Evolutionary conservation across 768 basidiomycete species (phyloP), one percentile per base, ranked within the genome.

Genomic region (Xerocomellus amylosporus): DNA sequence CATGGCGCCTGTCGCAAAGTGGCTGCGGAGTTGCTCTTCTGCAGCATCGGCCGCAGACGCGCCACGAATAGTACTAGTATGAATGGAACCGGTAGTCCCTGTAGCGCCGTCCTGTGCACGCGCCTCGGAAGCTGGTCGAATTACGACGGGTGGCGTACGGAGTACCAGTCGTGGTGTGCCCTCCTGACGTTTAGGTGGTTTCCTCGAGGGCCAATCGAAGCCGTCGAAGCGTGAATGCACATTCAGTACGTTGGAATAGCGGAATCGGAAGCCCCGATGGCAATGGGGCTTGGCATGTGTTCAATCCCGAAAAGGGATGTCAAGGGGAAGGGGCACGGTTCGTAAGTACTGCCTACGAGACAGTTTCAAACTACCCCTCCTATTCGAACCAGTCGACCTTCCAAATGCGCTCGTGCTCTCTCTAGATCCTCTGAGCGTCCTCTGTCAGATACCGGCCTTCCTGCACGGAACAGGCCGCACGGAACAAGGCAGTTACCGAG

Each of bases 221-320:
- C 20, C n/a, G 13, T 28, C 31, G 52, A 64, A 61, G 58, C 41
- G 39, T 15, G 40, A 49, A 28, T 2, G 39, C 24, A 26, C 20
- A 31, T 40, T 2, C 24, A 24, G 24, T 24, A 55, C 51, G 34
- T 49, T 63, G 49, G 58, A 46, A 61, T 30, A 66, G 47, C 65
- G 66, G 65, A 61, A 56, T 57, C 66, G 66, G 63, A 66, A 68
- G 56, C 8, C 58, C 65, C 65, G 65, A 66, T 66, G 60, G 58
- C 50, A 26, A 58, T 60, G 63, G 65, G 46, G 58, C 61, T 60
- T 63, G 61, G 66, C 63, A 60, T 38, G 51, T 30, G 46, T 51
- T 36, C 45, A 48, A 28, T 14, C 63, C 58, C 58, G 26, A 65
- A 66, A 49, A 38, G 49, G 65, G 57, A 56, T 33, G 52, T 50